Evolutionary conservation across 352 stramenopile genomes (phyloP), one percentile per base, ranked within the genome.

Genomic region (Phytophthora rubi): DNA sequence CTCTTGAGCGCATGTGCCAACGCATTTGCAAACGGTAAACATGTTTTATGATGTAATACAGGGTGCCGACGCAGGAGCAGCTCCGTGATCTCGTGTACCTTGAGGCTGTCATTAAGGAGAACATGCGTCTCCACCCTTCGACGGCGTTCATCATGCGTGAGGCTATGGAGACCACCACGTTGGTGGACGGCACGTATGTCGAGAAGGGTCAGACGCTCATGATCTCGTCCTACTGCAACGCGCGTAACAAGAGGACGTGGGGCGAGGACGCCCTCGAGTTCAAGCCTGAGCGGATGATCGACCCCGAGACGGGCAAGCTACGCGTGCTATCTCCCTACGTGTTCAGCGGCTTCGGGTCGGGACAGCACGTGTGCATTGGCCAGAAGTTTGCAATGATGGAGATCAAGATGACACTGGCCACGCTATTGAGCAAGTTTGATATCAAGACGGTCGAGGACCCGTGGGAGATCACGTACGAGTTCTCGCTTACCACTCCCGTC

Each of bases 281-380:
- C 62, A 85, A 86, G 16, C 85, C 88, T 0, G 83, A 94, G 59
- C 79, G 83, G 1, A 93, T 81, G 73, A 78, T 92, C 33, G 80
- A 90, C 51, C 13, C 67, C 0, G 48, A 60, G 4, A 86, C 72
- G 2, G 69, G 65, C 18, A 88, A 83, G 44, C 61, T 82, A 12
- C 59, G 52, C 5, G 60, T 71, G 13, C 39, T 77, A 3, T 80
- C 68, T 0, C 73, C 73, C 1, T 77, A 60, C 53, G 47, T 62
- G 6, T 79, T 73, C 47, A 76, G 67, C 30, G 68, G 47, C n/a
- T 94, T 92, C 44, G 71, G 84, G 7, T 72, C 77, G 6, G 84
- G 83, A 0, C 76, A 75, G n/a, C 79, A 86, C 59, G 72, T 83
- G 42, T 93, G 86, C 49, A 71, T 93, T 23, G 86, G 86, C 4